These are phyloP conservation scores for Botryotinia calthae DNA, from an alignment of 2,329 filamentous ascomycete species.

Conservation along the genomic window DNA sequence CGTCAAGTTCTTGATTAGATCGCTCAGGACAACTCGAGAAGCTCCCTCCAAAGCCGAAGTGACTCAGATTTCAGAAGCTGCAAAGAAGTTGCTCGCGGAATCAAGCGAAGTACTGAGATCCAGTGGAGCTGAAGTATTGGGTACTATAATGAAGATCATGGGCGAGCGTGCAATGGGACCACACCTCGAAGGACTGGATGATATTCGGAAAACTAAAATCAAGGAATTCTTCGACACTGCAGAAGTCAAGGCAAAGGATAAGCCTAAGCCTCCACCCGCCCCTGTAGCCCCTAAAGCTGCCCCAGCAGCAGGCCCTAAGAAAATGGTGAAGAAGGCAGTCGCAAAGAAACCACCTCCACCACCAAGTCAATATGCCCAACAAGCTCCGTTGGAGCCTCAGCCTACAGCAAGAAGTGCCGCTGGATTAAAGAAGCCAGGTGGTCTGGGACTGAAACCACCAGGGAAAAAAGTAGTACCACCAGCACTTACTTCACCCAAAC, in stretches of 20 bases:
- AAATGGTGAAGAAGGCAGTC: slow-evolving; percentile 42
- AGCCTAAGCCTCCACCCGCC: slow-evolving; percentile 77
- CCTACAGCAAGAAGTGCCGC: slow-evolving; percentile 52
- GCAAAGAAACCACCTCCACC: slow-evolving; percentile 49
- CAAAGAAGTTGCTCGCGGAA: slow-evolving; percentile 87
- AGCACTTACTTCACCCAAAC: slow-evolving; percentile 47
- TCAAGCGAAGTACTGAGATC: slow-evolving; percentile 82
- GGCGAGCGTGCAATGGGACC: slow-evolving; percentile 94
- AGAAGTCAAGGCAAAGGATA: slow-evolving; percentile 85
- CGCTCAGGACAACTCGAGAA: slow-evolving; percentile 75
- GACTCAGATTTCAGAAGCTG: slow-evolving; percentile 78
- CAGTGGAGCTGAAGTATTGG: slow-evolving; percentile 86
- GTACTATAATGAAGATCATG: slow-evolving; percentile 97
- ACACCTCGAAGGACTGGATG: slow-evolving; percentile 86
- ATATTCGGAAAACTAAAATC: slow-evolving; percentile 92
- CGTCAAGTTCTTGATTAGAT: slow-evolving; percentile 88
- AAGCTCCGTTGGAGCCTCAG: slow-evolving; percentile 57
- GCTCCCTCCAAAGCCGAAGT: slow-evolving; percentile 84
- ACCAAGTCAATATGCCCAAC: slow-evolving; percentile 45
- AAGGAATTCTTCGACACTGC: slow-evolving; percentile 86
- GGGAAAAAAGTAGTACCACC: slow-evolving; percentile 52
- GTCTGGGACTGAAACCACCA: slow-evolving; percentile 55
- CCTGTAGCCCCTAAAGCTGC: slow-evolving; percentile 56
- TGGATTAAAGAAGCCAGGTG: slow-evolving; percentile 53
- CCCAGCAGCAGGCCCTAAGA: slow-evolving; percentile 45